phyloP scores from a whole-genome alignment of 139 green algal species.

The Zygnema cylindricum region DNA sequence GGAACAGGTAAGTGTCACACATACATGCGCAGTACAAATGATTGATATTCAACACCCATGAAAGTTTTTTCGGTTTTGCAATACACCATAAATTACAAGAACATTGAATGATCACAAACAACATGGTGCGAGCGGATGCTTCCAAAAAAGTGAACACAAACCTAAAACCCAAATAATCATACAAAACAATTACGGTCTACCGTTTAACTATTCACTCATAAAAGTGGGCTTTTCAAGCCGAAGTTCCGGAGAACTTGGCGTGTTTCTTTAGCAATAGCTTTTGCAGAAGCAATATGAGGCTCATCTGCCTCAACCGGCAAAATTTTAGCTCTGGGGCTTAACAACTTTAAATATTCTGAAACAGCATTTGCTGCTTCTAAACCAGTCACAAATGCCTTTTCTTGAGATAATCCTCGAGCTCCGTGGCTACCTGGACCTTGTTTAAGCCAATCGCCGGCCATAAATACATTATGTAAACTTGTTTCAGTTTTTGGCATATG shows the following conservation, averaged over 20 bases:
- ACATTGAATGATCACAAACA: no score
- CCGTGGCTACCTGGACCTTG: constrained; percentile 58
- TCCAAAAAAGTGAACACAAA: no score
- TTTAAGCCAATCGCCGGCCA: constrained; percentile 59
- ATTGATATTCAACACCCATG: no score
- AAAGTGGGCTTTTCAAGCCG: not conserved
- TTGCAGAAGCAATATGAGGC: not conserved
- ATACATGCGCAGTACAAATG: no score
- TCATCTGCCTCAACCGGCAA: constrained; percentile 44
- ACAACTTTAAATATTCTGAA: not conserved
- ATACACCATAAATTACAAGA: no score
- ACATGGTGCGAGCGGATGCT: no score
- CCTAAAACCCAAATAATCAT: no score
- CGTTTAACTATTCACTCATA: no score
- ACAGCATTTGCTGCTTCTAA: constrained; percentile 32
- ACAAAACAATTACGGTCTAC: no score
- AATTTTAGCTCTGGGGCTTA: not conserved
- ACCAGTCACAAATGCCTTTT: constrained; percentile 59
- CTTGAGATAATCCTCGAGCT: constrained; percentile 52
- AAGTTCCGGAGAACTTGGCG: not conserved
- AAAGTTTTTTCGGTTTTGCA: no score
- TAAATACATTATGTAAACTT: constrained; percentile 48
- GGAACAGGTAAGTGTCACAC: no score
- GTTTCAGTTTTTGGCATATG: constrained; percentile 41
- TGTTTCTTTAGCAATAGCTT: not conserved